These are phyloP conservation scores for Gossypium ekmanianum DNA, from an alignment of 345 rosid species.

Conservation along the genomic window DNA sequence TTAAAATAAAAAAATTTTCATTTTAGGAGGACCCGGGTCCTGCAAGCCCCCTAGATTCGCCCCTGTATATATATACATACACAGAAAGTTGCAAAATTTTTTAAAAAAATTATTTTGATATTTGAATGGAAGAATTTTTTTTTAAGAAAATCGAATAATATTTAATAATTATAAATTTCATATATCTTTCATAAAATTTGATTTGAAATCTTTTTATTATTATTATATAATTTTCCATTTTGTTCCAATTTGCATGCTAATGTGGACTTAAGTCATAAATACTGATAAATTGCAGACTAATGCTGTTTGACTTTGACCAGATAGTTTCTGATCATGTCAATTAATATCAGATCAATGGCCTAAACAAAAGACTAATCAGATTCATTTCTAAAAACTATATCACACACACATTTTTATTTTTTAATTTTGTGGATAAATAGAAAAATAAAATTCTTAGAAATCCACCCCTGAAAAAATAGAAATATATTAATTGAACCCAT, in stretches of 20 bases:
- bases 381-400: neutral
- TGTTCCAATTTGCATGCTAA: neutral
- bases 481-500: neutral
- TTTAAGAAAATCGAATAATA: too few relatives aligned
- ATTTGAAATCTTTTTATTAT: neutral
- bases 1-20: rapidly evolving
- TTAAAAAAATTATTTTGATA: too few relatives aligned
- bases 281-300: neutral
- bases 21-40: too few relatives aligned
- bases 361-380: neutral
- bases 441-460: neutral
- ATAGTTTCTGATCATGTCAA: neutral
- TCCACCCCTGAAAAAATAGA: neutral
- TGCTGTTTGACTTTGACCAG: neutral
- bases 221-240: neutral
- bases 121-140: too few relatives aligned
- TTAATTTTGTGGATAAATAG: neutral
- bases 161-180: too few relatives aligned
- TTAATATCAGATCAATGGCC: neutral
- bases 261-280: neutral
- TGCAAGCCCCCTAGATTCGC: too few relatives aligned
- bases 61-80: too few relatives aligned
- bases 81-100: too few relatives aligned
- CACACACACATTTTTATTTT: neutral
- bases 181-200: neutral